Evolutionary conservation across 345 rosid genomes (phyloP).

Genomic region (Eutrema japonicum): DNA sequence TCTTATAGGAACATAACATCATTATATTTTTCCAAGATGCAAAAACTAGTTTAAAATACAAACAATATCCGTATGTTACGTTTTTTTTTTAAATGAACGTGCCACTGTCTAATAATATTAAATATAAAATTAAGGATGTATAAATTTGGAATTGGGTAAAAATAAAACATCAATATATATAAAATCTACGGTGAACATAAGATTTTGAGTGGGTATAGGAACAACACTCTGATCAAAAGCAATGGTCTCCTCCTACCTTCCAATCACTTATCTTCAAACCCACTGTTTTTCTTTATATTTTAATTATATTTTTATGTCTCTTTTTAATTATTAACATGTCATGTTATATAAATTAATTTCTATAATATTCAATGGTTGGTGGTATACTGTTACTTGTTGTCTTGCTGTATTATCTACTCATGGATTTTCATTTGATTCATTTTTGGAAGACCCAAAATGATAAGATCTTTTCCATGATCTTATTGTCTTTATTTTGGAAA

Average conservation of each 20-base stretch:
- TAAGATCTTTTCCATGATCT: constrained; percentile 22
- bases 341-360: constrained; percentile 18
- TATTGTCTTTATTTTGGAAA: background rate
- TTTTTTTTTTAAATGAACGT: no score
- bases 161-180: background rate
- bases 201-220: constrained; percentile 31
- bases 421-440: constrained; percentile 9
- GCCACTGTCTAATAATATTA: no score
- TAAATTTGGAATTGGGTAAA: background rate
- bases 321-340: constrained; percentile 36
- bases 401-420: constrained; percentile 30
- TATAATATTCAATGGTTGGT: constrained; percentile 32
- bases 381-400: constrained; percentile 30
- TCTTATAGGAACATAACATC: no score
- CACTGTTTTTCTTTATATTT: constrained; percentile 26
- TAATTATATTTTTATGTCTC: no score
- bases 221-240: constrained; percentile 31
- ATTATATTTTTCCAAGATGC: no score
- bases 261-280: constrained; percentile 45
- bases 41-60: no score
- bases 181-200: constrained; percentile 15
- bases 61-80: background rate
- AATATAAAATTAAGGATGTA: no score
- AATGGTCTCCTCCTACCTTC: constrained; percentile 44
- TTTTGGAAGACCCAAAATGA: constrained; percentile 12